Conservation (phyloP, 1,139 yeast species). For the Yamadazyma siamensis region DNA sequence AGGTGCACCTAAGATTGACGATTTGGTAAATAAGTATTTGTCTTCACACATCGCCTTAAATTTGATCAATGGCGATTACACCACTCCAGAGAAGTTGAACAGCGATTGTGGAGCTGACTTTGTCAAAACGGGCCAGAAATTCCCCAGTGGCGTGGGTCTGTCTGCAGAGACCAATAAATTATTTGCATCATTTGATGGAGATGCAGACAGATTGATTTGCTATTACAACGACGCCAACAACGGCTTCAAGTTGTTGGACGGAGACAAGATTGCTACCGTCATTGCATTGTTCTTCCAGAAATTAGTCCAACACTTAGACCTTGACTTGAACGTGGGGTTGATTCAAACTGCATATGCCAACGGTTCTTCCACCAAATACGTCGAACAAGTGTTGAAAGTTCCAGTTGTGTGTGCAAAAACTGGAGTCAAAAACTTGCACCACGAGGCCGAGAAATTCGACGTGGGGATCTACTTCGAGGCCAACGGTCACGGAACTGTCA, state of each 20-base stretch:
- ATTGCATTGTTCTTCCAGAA: conserved; percentile 67
- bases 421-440: conserved; percentile 95
- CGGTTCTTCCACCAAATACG: conserved; percentile 80
- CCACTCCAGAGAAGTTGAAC: conserved; percentile 60
- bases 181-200: conserved; percentile 92
- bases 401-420: conserved; percentile 92
- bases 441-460: conserved; percentile 78
- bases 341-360: conserved; percentile 98
- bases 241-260: conserved; percentile 74
- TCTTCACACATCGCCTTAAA: conserved; percentile 35
- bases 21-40: conserved; percentile 44
- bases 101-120: conserved; percentile 91
- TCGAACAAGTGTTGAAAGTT: conserved; percentile 57
- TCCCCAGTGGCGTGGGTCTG: conserved; percentile 57
- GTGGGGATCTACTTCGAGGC: conserved; percentile 97
- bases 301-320: conserved; percentile 39
- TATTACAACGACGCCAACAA: conserved; percentile 54
- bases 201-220: conserved; percentile 91
- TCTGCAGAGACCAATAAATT: conserved; percentile 41
- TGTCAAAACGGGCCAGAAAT: conserved; percentile 82
- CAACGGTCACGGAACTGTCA: conserved; percentile 97
- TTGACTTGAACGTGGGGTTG: conserved; percentile 63
- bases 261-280: conserved; percentile 88
- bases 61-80: conserved; percentile 60
- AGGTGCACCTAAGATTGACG: conserved; percentile 75